These are phyloP conservation scores for Aspergillus steynii DNA, from an alignment of 495 filamentous ascomycete species.

Conservation along the genomic window DNA sequence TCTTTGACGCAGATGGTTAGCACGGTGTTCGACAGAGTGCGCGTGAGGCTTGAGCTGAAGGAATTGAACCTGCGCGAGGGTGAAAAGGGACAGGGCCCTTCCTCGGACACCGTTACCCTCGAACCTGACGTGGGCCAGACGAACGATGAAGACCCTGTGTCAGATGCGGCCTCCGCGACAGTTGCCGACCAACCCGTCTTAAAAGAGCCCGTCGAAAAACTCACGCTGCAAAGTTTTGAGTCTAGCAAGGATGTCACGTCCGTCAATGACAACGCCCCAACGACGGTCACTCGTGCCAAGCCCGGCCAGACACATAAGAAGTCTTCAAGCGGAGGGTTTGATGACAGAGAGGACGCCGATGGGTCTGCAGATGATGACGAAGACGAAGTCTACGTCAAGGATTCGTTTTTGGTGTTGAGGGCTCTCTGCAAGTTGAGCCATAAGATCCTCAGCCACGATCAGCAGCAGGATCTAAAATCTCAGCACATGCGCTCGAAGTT, in stretches of 20 bases:
- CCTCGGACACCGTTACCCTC: constrained; percentile 37
- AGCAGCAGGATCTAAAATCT: constrained; percentile 86
- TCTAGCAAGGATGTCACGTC: constrained; percentile 90
- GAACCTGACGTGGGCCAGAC: constrained; percentile 37
- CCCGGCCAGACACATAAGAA: constrained; percentile 51
- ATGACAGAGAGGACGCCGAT: constrained; percentile 48
- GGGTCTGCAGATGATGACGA: constrained; percentile 78
- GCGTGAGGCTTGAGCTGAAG: constrained; percentile 81
- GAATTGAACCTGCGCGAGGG: constrained; percentile 61
- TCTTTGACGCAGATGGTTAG: constrained; percentile 98
- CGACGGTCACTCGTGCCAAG: constrained; percentile 84
- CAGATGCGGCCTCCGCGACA: constrained; percentile 49
- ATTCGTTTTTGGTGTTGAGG: constrained; percentile 94
- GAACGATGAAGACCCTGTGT: constrained; percentile 47
- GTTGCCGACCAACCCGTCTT: constrained; percentile 55
- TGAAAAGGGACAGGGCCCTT: constrained; percentile 32
- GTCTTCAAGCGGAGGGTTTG: constrained; percentile 50
- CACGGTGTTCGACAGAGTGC: constrained; percentile 95
- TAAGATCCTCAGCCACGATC: constrained; percentile 82
- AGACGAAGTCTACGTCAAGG: constrained; percentile 94
- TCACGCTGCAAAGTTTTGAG: constrained; percentile 95
- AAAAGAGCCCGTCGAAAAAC: constrained; percentile 69
- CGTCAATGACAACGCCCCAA: constrained; percentile 86
- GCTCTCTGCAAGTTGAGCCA: constrained; percentile 97
- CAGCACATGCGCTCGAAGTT: constrained; percentile 97